These are phyloP conservation scores for Nematocida sp. DNA, from an alignment of 371 early-diverging fungal genomes.

Conservation along the genomic window DNA sequence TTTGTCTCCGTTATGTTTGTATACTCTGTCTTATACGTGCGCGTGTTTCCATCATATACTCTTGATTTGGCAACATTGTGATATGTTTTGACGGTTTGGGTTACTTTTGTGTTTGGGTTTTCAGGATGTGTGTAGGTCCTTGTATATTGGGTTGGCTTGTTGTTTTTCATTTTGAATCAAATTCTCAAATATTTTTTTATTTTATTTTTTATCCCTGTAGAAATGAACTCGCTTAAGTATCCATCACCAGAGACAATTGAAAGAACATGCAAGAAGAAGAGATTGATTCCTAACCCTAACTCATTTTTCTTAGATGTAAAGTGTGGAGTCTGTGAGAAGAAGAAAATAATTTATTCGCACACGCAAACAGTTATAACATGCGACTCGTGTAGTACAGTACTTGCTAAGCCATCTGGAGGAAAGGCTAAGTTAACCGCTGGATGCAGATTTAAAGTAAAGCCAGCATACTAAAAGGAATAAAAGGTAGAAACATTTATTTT, in stretches of 20 bases:
- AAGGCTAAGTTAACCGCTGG: conserved; percentile 70
- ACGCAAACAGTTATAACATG: conserved; percentile 94
- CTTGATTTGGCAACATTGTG: too few relatives aligned
- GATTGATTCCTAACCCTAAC: conserved; percentile 94
- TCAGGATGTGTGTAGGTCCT: too few relatives aligned
- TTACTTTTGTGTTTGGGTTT: too few relatives aligned
- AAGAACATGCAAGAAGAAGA: conserved; percentile 93
- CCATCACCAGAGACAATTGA: conserved; percentile 84
- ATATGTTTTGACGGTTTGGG: too few relatives aligned
- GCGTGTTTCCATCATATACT: too few relatives aligned
- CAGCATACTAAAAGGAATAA: conserved; percentile 35
- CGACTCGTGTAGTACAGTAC: conserved; percentile 82
- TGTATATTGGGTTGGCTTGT: too few relatives aligned
- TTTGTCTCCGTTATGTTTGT: too few relatives aligned
- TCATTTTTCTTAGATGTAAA: conserved; percentile 99
- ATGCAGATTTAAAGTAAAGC: conserved; percentile 58
- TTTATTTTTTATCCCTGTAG: conserved; percentile 37
- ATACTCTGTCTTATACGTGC: too few relatives aligned
- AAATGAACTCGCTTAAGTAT: conserved; percentile 80
- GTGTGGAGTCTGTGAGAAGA: conserved; percentile 87
- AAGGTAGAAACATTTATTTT: too few relatives aligned
- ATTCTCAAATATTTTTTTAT: conserved; percentile 27
- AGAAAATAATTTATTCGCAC: conserved; percentile 94
- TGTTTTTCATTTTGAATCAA: too few relatives aligned
- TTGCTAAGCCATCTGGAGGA: conserved; percentile 97